A percentile compares a stretch with the other conserved stretches of the same genome.
phyloP scores from a whole-genome alignment of 2,329 filamentous ascomycete species.

The Trichoderma hamatum region DNA sequence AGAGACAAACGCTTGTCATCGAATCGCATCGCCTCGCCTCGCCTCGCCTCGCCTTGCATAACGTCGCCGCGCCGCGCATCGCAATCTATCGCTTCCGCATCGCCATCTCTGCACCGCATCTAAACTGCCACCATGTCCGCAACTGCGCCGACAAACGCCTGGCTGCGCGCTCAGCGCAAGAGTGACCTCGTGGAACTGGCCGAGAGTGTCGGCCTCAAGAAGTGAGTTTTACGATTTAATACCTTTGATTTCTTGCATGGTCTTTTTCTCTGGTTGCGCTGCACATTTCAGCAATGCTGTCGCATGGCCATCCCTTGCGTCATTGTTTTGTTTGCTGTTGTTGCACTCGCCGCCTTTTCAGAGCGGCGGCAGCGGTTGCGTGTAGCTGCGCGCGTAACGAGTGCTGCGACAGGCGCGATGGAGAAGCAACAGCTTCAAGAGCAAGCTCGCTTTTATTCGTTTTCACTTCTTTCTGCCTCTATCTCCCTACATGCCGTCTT shows the following conservation, averaged over 20 bases:
- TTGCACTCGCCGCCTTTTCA: neutral
- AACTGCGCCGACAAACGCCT: conserved; percentile 57
- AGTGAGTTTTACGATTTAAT: conserved; percentile 60
- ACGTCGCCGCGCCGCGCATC: neutral
- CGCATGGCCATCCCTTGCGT: conserved; percentile 19
- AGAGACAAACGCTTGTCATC: neutral
- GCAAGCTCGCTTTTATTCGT: neutral
- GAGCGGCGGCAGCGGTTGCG: neutral
- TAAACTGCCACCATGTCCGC: conserved; percentile 32
- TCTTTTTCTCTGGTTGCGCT: conserved; percentile 6
- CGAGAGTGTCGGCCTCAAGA: conserved; percentile 67
- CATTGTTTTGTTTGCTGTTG: conserved; percentile 21
- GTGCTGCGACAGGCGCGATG: neutral
- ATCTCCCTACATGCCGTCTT: neutral
- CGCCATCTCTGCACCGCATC: neutral
- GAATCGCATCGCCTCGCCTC: conserved; percentile 1
- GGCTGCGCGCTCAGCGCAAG: conserved; percentile 82
- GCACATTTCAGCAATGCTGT: neutral
- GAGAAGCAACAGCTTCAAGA: neutral
- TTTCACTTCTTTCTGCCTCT: neutral
- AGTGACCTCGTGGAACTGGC: conserved; percentile 75
- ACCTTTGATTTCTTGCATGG: neutral
- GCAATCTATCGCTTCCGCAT: neutral
- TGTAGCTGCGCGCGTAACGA: conserved; percentile 19
- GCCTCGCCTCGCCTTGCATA: too few relatives aligned